A percentile compares a stretch with the other conserved stretches of the same genome.
Evolutionary conservation across 2,329 filamentous ascomycete genomes (phyloP).

Genomic region (Curvularia verruculosa): DNA sequence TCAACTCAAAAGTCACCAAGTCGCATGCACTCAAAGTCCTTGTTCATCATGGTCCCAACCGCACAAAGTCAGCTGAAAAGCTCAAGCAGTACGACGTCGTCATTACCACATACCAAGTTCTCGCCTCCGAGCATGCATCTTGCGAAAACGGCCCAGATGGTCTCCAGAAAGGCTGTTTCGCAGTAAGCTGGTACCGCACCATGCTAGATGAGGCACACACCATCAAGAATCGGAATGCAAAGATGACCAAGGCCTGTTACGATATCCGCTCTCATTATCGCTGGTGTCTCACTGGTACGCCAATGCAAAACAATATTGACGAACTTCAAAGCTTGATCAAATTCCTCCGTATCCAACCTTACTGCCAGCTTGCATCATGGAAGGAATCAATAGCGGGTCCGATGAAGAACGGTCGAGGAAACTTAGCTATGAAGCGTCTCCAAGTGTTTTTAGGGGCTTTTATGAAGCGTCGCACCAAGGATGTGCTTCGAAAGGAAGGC

Average conservation of each 20-base stretch:
- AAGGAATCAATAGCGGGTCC: slow-evolving; percentile 88
- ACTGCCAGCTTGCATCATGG: slow-evolving; percentile 85
- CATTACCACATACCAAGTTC: slow-evolving; percentile 94
- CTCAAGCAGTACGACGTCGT: slow-evolving; percentile 90
- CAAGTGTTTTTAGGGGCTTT: slow-evolving; percentile 87
- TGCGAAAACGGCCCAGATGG: slow-evolving; percentile 66
- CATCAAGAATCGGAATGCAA: slow-evolving; percentile 97
- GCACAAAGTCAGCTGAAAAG: slow-evolving; percentile 78
- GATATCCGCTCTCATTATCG: slow-evolving; percentile 84
- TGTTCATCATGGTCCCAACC: slow-evolving; percentile 87
- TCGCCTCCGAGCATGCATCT: slow-evolving; percentile 85
- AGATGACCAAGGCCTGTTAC: slow-evolving; percentile 90
- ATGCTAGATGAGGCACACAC: slow-evolving; percentile 97
- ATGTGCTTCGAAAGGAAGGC: slow-evolving; percentile 88
- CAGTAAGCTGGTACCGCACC: slow-evolving; percentile 91
- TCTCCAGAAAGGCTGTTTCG: slow-evolving; percentile 82
- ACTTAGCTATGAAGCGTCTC: slow-evolving; percentile 84
- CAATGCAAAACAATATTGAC: slow-evolving; percentile 97
- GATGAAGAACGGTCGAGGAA: slow-evolving; percentile 87
- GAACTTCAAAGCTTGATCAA: slow-evolving; percentile 92
- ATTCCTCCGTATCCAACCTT: slow-evolving; percentile 90
- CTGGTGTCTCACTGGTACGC: slow-evolving; percentile 96
- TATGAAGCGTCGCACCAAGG: slow-evolving; percentile 98
- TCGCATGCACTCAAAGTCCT: slow-evolving; percentile 77
- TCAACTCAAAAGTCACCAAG: slow-evolving; percentile 77